Conservation (phyloP, 2,329 filamentous ascomycete species). For the Sclerotiophoma versabilis region DNA sequence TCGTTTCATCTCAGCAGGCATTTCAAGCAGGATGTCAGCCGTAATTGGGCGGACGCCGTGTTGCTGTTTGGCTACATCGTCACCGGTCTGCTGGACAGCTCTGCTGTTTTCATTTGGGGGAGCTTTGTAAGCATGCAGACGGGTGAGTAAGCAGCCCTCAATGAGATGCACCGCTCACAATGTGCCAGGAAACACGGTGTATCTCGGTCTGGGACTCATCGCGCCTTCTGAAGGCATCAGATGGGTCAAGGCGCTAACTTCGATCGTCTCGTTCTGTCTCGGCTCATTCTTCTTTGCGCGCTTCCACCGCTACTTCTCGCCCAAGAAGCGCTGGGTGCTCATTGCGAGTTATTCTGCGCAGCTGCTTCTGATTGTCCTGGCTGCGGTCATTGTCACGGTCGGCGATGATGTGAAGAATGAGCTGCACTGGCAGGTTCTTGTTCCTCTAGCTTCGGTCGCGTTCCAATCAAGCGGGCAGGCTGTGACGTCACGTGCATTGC, state of each 20-base stretch:
- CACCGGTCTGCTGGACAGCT: constrained; percentile 79
- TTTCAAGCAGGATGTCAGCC: constrained; percentile 60
- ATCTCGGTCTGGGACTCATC: constrained; percentile 76
- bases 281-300: constrained; percentile 75
- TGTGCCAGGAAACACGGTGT: constrained; percentile 73
- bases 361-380: constrained; percentile 49
- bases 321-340: constrained; percentile 70
- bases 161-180: constrained; percentile 18
- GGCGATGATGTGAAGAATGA: constrained; percentile 47
- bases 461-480: constrained; percentile 83
- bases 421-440: constrained; percentile 61
- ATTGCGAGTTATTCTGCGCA: constrained; percentile 54
- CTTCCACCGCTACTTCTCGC: constrained; percentile 70
- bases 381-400: constrained; percentile 54
- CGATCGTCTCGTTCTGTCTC: constrained; percentile 73
- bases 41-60: constrained; percentile 71
- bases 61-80: constrained; percentile 77
- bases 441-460: constrained; percentile 73
- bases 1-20: constrained; percentile 36
- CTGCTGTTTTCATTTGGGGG: constrained; percentile 78
- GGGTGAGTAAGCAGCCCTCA: constrained; percentile 54
- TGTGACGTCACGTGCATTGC: constrained; percentile 73
- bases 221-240: constrained; percentile 61
- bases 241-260: constrained; percentile 76
- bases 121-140: constrained; percentile 87